Evolutionary conservation across 2,329 filamentous ascomycete genomes (phyloP).

Genomic region (Diplodia mutila): DNA sequence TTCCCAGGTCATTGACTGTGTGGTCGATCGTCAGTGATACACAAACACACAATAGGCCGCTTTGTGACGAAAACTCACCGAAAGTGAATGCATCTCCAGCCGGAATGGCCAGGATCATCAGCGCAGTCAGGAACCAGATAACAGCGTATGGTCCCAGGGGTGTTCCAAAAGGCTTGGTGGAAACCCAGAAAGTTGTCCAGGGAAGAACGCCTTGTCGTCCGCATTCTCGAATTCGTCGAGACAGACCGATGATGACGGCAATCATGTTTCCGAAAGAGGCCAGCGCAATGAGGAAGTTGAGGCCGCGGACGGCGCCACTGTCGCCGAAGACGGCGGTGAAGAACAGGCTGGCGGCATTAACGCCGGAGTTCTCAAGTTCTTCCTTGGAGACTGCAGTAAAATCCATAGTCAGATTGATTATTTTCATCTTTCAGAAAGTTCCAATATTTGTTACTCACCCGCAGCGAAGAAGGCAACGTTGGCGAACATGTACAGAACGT

Average conservation of each 20-base stretch:
- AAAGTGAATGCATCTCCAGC: conserved; percentile 69
- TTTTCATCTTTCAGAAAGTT: neutral
- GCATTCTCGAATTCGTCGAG: conserved; percentile 65
- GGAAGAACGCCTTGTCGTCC: conserved; percentile 66
- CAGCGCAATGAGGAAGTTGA: conserved; percentile 65
- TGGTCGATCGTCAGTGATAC: neutral
- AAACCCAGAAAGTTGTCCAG: conserved; percentile 64
- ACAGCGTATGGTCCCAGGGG: conserved; percentile 62
- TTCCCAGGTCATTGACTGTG: conserved; percentile 61
- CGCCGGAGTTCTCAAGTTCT: conserved; percentile 67
- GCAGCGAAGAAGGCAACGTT: conserved; percentile 68
- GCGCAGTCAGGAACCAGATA: conserved; percentile 60
- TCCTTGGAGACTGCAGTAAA: conserved; percentile 56
- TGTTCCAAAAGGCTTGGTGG: conserved; percentile 66
- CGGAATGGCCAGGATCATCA: conserved; percentile 65
- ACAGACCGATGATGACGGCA: conserved; percentile 69
- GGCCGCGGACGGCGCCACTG: conserved; percentile 58
- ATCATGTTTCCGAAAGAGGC: conserved; percentile 74
- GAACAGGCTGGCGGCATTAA: conserved; percentile 69
- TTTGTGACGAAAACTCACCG: conserved; percentile 39
- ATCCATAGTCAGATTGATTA: neutral
- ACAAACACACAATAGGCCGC: neutral
- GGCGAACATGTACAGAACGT: conserved; percentile 66
- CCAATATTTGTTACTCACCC: conserved; percentile 51
- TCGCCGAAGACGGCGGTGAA: conserved; percentile 67